Base-by-base conservation (phyloP, 2,329 filamentous ascomycete species). In the Talaromyces rugulosus region DNA sequence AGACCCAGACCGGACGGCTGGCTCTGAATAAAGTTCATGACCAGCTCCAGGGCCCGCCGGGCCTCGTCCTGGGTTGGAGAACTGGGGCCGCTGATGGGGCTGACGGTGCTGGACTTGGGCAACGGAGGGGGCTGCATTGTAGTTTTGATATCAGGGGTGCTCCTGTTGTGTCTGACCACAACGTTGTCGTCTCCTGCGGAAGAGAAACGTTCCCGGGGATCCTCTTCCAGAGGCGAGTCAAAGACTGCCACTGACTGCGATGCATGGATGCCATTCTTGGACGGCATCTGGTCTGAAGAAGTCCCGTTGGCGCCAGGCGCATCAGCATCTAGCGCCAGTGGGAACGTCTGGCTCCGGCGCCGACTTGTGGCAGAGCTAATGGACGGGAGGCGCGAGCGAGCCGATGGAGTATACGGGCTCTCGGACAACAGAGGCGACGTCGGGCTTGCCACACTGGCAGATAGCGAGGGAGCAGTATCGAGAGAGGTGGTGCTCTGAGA, bases 331-430 rank as follows among this genome's bases (percentile, higher is more conserved):
- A 50, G 40, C 50, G 91, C 79, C 52, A 88, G 87, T 1, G 92
- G 91, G 65, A 96, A 92, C 0, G 92, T 96, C 74, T 96, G 92
- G 73, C 91, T 95, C 70, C 92, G 84, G n/a, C 90, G 91, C 61
- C 91, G 84, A 68, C 89, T 88, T 66, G 88, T 87, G 68, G 85
- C 86, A 59, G 80, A 78, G 61, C 76, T 71, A 51, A 76, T 74
- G 44, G 77, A 79, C 59, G 79, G 78, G 40, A 80, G 78, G 62
- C 79, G 80, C 30, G 79, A 77, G 65, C 83, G 81, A 61, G 80
- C 80, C 8, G 79, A 82, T 28, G 82, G 79, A 62, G 84, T 80
- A 71, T 93, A 95, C 1, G 86, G 84, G 59, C 87, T 88, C 66
- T 95, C 89, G 0, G 92, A 89, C 72, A 95, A 92, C 72, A 94